Evolutionary conservation across 1,284 basidiomycete species (phyloP).

Genomic region (Vanrija humicola): DNA sequence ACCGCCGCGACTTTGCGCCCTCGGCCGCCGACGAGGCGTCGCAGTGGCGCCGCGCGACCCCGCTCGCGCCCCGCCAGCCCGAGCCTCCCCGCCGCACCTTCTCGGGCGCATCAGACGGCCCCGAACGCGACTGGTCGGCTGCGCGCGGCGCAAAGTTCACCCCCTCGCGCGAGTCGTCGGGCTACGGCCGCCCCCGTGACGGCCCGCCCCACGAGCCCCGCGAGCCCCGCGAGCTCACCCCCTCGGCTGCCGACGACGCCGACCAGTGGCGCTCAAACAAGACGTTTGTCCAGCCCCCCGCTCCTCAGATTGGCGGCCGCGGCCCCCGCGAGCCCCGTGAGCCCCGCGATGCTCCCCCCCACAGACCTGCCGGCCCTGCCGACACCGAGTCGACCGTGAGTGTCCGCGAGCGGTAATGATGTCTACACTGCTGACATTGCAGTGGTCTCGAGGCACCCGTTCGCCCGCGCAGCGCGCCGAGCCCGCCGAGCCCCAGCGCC

Average conservation of each 20-base stretch:
- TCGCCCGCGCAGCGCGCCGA: slow-evolving; percentile 65
- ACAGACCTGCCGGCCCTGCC: slow-evolving; percentile 42
- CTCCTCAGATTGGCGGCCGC: not conserved
- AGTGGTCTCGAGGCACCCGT: slow-evolving; percentile 50
- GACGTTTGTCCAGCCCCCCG: slow-evolving; percentile 29
- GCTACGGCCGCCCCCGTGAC: slow-evolving; percentile 25
- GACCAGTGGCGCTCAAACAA: slow-evolving; percentile 52
- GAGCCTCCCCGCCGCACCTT: slow-evolving; percentile 25
- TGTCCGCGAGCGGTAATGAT: not conserved
- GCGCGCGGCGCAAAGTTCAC: slow-evolving; percentile 51
- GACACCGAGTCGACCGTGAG: slow-evolving; percentile 65
- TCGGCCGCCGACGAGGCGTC: slow-evolving; percentile 52
- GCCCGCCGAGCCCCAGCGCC: slow-evolving; percentile 73
- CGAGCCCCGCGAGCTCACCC: slow-evolving; percentile 11
- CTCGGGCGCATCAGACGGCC: slow-evolving; percentile 24
- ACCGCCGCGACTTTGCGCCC: slow-evolving; percentile 35
- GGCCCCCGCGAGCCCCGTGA: slow-evolving; percentile 8
- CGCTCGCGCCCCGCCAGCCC: slow-evolving; percentile 60
- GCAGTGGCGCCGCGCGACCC: slow-evolving; percentile 84
- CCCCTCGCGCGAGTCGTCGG: slow-evolving; percentile 43
- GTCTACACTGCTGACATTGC: not conserved
- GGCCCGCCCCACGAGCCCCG: slow-evolving; percentile 15
- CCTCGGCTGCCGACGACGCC: slow-evolving; percentile 50
- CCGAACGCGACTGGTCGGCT: slow-evolving; percentile 49
- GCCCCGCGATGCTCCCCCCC: slow-evolving; percentile 29